These are phyloP conservation scores for Patellifolia procumbens DNA, from an alignment of 179 eudicot genomes.

Conservation along the genomic window DNA sequence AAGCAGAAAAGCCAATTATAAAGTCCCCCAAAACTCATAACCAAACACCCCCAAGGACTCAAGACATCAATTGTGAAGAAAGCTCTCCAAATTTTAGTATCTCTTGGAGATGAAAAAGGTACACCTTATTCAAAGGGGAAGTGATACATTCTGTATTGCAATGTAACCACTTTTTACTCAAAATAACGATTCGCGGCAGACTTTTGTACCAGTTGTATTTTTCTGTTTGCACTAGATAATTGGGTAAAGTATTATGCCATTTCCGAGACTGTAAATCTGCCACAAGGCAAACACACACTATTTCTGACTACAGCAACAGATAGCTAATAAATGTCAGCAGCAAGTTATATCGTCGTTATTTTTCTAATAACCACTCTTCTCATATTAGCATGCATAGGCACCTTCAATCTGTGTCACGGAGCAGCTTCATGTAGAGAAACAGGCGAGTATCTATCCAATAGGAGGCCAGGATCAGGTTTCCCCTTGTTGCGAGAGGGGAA, in stretches of 20 bases:
- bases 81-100: not conserved
- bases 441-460: too few relatives aligned
- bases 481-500: not conserved
- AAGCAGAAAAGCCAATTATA: too few relatives aligned
- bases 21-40: too few relatives aligned
- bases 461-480: not conserved
- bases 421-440: not conserved
- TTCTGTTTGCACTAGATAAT: not conserved
- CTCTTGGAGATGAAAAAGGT: not conserved
- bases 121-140: not conserved
- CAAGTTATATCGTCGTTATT: not conserved
- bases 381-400: not conserved
- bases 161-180: not conserved
- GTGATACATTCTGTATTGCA: not conserved
- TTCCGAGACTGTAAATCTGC: not conserved
- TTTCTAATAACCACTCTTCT: not conserved
- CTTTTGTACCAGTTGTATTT: not conserved
- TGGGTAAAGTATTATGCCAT: not conserved
- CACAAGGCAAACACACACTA: not conserved
- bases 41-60: too few relatives aligned
- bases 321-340: not conserved
- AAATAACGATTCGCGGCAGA: not conserved
- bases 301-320: not conserved
- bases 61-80: not conserved
- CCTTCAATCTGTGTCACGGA: not conserved